Evolutionary conservation across 176 grass and related monocot species (phyloP), one percentile per base, ranked within the genome.

Genomic region (Phoenix roebelenii): DNA sequence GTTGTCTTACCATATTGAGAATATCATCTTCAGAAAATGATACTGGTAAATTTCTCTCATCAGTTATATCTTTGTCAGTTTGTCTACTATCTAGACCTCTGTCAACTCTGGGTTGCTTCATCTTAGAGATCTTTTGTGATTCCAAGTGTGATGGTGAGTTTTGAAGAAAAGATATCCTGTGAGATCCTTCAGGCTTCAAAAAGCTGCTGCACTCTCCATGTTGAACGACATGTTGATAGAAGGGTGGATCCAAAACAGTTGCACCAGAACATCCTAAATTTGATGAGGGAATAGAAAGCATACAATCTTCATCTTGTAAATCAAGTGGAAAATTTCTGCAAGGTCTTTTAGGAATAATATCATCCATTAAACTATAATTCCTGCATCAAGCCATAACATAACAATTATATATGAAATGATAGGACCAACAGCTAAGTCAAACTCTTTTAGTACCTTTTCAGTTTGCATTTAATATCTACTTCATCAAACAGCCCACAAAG

Each of bases 1-100:
- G 32, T 35, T 35, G 32, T 10, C 32, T 9, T 60, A 35, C 58
- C 58, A 35, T 60, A 32, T 60, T 23, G 26, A 60, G 58, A 30
- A 60, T 60, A 60, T 60, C 58, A 17, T 60, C 58, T 17, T 60
- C 26, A 2, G 25, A 60, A 17, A 60, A n/a, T 60, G 58, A 60
- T 29, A 5, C 17, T 35, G 58, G 23, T 28, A 29, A 35, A 18
- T 30, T n/a, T 60, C 58, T 30, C 26, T 17, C 3, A 60, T 60
- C 58, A 60, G 5, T 17, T 60, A n/a, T 18, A 60, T 29, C 58
- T 25, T 60, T 35, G 6, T 2, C 17, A 60, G 29, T 30, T 17
- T 35, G 32, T 35, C 7, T 7, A 7, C 1, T 2, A 35, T 35
- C 7, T 35, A 35, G 32, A 35, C 5, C 9, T 10, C 32, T 2